phyloP scores from a whole-genome alignment of 192 early-diverging fungal species.

The Lobulomyces angularis region DNA sequence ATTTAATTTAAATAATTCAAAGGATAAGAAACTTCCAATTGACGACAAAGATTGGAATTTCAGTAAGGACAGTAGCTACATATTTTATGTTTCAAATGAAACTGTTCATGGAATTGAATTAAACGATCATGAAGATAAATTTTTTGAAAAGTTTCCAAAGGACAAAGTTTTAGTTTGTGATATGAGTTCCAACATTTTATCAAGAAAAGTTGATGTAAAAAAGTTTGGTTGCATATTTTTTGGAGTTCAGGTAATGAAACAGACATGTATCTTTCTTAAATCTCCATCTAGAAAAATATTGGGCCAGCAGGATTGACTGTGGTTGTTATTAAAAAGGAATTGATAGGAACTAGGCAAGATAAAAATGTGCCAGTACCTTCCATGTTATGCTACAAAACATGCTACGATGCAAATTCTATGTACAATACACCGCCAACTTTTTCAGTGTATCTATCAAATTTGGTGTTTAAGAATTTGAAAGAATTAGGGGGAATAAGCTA shows the following conservation, averaged over 20 bases:
- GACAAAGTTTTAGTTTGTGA: slow-evolving; percentile 5
- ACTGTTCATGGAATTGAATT: slow-evolving; percentile 95
- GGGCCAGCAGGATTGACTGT: slow-evolving; percentile 85
- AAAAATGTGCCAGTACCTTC: slow-evolving; percentile 32
- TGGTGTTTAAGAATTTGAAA: slow-evolving; percentile 68
- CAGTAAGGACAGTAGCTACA: slow-evolving; percentile 62
- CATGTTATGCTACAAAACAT: slow-evolving; percentile 81
- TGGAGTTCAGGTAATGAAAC: slow-evolving; percentile 65
- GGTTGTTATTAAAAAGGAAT: slow-evolving; percentile 81
- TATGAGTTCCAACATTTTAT: slow-evolving; percentile 76
- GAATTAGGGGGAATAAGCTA: slow-evolving; percentile 53
- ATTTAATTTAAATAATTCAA: slow-evolving; percentile 48
- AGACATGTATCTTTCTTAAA: not conserved
- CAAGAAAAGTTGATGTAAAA: slow-evolving; percentile 63
- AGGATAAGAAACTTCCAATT: slow-evolving; percentile 40
- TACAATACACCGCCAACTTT: slow-evolving; percentile 97
- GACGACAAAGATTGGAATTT: slow-evolving; percentile 51
- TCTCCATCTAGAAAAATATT: slow-evolving; percentile 2
- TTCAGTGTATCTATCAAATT: slow-evolving; percentile 79
- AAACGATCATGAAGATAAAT: slow-evolving; percentile 9
- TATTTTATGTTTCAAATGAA: slow-evolving; percentile 97
- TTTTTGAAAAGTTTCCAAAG: not conserved
- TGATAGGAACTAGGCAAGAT: slow-evolving; percentile 41
- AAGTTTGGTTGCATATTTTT: slow-evolving; percentile 82
- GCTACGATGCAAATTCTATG: slow-evolving; percentile 67